A percentile compares a stretch with the other conserved stretches of the same genome.
Conservation (phyloP, 129 eudicot genomes). For the Silybum marianum region DNA sequence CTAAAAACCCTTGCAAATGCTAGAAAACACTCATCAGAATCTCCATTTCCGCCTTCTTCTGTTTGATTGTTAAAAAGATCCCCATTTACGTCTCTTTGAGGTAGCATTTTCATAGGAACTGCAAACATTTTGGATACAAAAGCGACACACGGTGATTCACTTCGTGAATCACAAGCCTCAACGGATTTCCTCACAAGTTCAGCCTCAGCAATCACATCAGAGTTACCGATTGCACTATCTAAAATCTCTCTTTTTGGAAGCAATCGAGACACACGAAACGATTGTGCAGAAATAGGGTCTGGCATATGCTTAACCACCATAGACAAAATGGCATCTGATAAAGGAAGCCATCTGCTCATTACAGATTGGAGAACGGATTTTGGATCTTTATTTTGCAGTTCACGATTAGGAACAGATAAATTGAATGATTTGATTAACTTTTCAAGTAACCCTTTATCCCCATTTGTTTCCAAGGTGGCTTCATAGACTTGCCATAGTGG, state of each 20-base stretch:
- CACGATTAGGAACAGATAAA: conserved; percentile 76
- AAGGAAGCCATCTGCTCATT: conserved; percentile 93
- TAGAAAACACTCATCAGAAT: conserved; percentile 84
- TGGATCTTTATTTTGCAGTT: conserved; percentile 82
- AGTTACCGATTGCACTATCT: conserved; percentile 29
- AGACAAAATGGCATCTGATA: conserved; percentile 75
- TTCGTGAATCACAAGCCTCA: conserved; percentile 74
- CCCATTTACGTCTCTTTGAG: conserved; percentile 62
- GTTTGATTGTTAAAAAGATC: conserved; percentile 42
- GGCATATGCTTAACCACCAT: conserved; percentile 89
- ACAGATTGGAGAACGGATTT: conserved; percentile 82
- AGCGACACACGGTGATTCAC: conserved; percentile 77
- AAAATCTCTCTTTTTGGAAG: conserved; percentile 80
- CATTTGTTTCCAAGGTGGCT: conserved; percentile 63
- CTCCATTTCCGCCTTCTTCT: conserved; percentile 61
- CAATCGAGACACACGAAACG: conserved; percentile 70
- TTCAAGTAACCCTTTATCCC: conserved; percentile 62
- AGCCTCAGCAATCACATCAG: conserved; percentile 74
- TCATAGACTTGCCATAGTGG: conserved; percentile 93
- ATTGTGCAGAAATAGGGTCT: conserved; percentile 74
- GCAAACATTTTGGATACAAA: conserved; percentile 99
- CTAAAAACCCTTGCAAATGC: conserved; percentile 95
- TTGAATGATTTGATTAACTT: conserved; percentile 68
- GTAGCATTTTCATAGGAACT: conserved; percentile 76
- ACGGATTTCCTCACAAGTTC: conserved; percentile 75